Base-by-base conservation (phyloP, 352 stramenopile genomes). In the Phytophthora cajani region DNA sequence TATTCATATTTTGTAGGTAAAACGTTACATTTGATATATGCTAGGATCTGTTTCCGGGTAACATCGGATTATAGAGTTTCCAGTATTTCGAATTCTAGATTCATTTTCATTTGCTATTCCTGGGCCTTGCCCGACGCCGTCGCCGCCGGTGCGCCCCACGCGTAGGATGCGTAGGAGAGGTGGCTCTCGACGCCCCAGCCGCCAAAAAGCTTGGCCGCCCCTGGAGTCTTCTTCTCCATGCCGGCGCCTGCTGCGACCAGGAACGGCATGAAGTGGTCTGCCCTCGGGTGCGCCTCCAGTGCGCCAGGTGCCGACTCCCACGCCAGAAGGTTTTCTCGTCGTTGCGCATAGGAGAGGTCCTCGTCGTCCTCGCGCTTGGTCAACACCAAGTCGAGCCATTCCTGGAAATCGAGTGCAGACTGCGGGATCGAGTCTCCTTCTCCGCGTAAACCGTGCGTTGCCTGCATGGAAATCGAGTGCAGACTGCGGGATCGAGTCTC, bases 191-290 rank as follows among this genome's bases (percentile, higher is more conserved):
- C 21, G 1, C 77, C 75, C 74, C 72, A 87, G 19, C 72, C 79
- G 17, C 77, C 77, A 38, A 69, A 77, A 16, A 87, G 59, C 50
- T 87, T 87, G 5, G 25, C 60, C 21, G 71, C 77, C 23, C 60
- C 60, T 0, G 79, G 51, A 0, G 9, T n/a, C 23, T 57, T 67
- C 44, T 81, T 64, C 52, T 90, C 81, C 58, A 91, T 80, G 5
- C 80, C 84, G 1, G 82, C 76, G n/a, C 78, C 84, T 0, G 84
- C 79, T 2, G 77, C 69, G 33, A 91, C 70, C 5, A 88, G 32
- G 25, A 91, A 85, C 36, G 82, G 80, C 68, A 88, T 81, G 53
- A 91, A 79, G 62, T 90, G 80, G 33, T 91, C 84, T 0, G 80
- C 53, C 10, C 77, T 72, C 2, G 72, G 80, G 40, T 89, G 81